phyloP scores from a whole-genome alignment of 164 flowering plant species.

The Tetrastigma voinierianum region DNA sequence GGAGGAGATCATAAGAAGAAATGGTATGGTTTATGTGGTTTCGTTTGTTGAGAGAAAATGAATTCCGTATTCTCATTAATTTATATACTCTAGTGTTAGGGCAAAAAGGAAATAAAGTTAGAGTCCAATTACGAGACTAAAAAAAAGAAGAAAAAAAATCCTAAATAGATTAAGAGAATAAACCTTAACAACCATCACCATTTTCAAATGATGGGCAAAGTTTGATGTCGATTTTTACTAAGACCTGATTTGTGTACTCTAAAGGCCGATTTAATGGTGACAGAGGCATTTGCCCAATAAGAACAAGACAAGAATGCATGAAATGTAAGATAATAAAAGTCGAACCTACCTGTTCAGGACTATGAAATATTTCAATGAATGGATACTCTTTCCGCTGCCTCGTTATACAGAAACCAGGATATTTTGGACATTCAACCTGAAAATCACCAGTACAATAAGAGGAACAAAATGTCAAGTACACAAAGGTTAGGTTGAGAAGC shows the following conservation, averaged over 20 bases:
- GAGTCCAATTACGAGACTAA: too few species aligned
- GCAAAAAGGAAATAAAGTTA: too few species aligned
- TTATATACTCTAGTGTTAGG: too few species aligned
- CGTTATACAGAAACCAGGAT: conserved; percentile 86
- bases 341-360: conserved; percentile 67
- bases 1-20: not conserved
- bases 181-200: too few species aligned
- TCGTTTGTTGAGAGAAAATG: too few species aligned
- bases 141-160: too few species aligned
- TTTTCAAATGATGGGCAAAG: too few species aligned
- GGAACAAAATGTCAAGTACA: not conserved
- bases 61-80: too few species aligned
- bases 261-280: not conserved
- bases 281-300: not conserved
- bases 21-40: too few species aligned
- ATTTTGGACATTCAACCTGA: conserved; percentile 94
- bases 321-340: not conserved
- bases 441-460: conserved; percentile 6
- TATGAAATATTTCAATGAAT: conserved; percentile 84
- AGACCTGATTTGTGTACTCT: not conserved
- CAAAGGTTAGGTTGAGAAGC: not conserved
- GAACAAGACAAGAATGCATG: not conserved
- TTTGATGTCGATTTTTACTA: not conserved
- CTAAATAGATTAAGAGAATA: too few species aligned
- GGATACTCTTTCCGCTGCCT: conserved; percentile 89